These are phyloP conservation scores for Rusavskia elegans DNA, from an alignment of 495 filamentous ascomycete genomes.

Conservation along the genomic window DNA sequence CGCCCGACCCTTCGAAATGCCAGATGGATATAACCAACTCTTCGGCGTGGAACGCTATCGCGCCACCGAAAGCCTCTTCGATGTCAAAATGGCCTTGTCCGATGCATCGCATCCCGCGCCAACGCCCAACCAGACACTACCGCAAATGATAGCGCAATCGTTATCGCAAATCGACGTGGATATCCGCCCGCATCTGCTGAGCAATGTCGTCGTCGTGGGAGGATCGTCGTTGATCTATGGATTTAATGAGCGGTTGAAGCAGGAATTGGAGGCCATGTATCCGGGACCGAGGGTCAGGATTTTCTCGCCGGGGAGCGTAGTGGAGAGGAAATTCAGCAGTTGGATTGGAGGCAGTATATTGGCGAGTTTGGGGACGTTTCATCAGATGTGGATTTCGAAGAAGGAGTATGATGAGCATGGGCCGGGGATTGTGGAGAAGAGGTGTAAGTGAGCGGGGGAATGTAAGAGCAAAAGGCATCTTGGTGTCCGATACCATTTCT, in stretches of 20 bases:
- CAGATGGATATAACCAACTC: conserved; percentile 86
- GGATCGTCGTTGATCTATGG: conserved; percentile 71
- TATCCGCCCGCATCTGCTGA: conserved; percentile 62
- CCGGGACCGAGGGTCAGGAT: conserved; percentile 73
- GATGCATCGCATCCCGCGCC: conserved; percentile 31
- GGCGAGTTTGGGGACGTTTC: conserved; percentile 93
- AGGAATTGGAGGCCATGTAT: conserved; percentile 61
- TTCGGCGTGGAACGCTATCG: conserved; percentile 76
- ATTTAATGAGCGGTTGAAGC: conserved; percentile 75
- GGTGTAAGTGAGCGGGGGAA: conserved; percentile 29
- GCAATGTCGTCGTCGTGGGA: conserved; percentile 87
- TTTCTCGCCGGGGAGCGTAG: conserved; percentile 65
- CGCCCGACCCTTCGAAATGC: conserved; percentile 86
- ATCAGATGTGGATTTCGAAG: conserved; percentile 94
- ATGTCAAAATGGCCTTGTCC: conserved; percentile 49
- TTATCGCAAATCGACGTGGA: conserved; percentile 75
- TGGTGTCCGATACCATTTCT: too few relatives aligned
- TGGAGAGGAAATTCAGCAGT: conserved; percentile 74
- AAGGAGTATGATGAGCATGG: conserved; percentile 48
- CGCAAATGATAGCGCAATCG: conserved; percentile 60
- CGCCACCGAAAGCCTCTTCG: conserved; percentile 76
- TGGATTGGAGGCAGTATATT: conserved; percentile 97
- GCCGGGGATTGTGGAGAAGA: conserved; percentile 43
- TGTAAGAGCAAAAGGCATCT: background rate
- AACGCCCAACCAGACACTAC: conserved; percentile 57